phyloP scores from a whole-genome alignment of 306 rosid species.

The Purshia tridentata region DNA sequence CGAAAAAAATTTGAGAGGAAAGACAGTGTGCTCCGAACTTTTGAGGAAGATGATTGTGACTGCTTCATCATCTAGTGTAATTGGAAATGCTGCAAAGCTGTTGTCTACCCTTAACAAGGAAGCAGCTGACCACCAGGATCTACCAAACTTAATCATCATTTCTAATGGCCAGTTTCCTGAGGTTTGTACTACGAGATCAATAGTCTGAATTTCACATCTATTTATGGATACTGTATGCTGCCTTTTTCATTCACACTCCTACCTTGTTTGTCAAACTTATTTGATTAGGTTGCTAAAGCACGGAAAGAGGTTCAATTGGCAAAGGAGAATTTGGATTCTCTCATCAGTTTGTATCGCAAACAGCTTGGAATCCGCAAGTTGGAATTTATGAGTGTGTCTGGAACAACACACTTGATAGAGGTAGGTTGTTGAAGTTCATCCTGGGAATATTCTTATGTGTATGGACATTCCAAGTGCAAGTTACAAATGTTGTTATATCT shows the following conservation, averaged over 20 bases:
- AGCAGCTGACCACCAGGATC: slow-evolving; percentile 71
- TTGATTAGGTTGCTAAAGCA: slow-evolving; percentile 58
- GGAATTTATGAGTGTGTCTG: slow-evolving; percentile 78
- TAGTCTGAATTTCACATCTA: slow-evolving; percentile 2
- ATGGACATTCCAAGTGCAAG: slow-evolving; percentile 13
- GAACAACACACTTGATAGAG: slow-evolving; percentile 88
- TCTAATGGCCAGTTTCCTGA: slow-evolving; percentile 67
- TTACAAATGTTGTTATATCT: neutral
- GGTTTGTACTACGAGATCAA: slow-evolving; percentile 44
- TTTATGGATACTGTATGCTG: slow-evolving; percentile 9
- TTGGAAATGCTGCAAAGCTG: slow-evolving; percentile 68
- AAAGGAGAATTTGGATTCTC: slow-evolving; percentile 60
- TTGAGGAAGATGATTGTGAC: slow-evolving; percentile 65
- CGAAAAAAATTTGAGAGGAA: slow-evolving; percentile 14
- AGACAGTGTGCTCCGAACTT: slow-evolving; percentile 46
- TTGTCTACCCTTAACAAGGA: slow-evolving; percentile 78
- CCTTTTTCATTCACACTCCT: slow-evolving; percentile 9
- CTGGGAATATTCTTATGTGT: slow-evolving; percentile 3
- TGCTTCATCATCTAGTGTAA: slow-evolving; percentile 64
- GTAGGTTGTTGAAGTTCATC: slow-evolving; percentile 39
- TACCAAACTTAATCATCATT: slow-evolving; percentile 54
- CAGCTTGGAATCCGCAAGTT: slow-evolving; percentile 60
- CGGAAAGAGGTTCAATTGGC: slow-evolving; percentile 58
- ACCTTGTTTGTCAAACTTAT: slow-evolving; percentile 22
- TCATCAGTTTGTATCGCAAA: slow-evolving; percentile 67